Evolutionary conservation across 2,329 filamentous ascomycete genomes (phyloP), one percentile per base, ranked within the genome.

Genomic region (Aquanectria penicillioides): DNA sequence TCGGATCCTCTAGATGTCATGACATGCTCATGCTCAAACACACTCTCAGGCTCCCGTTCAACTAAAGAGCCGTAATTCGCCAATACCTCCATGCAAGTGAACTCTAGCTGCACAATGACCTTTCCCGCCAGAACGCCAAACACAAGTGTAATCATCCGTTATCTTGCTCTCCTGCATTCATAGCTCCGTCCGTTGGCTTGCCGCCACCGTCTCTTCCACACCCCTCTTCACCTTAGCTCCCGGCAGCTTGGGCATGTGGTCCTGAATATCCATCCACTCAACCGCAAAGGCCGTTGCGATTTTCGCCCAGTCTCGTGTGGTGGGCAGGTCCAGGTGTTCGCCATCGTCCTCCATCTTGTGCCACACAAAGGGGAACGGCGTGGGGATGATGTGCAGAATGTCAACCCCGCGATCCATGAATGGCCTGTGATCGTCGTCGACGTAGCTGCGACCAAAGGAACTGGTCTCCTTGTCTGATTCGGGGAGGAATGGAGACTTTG

Each of bases 341-440:
- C 87, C 94, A 68, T 97, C 89, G 71, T 99, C 95, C 0, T 88
- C 79, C 69, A 93, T 87, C 1, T 82, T 89, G 77, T 99, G 95
- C 95, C 95, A 99, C 2, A 96, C 90, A 0, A 66, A 40, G 0
- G 94, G 94, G 72, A 98, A 98, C 0, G 89, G 89, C 4, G 81
- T 83, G 0, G 94, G 93, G 56, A 99, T 98, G 22, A 99, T 76
- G 77, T 99, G 95, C 57, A 99, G 75, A 13, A 98, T 83, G 23
- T 96, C 89, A 0, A 98, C 94, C 2, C 95, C 95, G 29, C 92
- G 86, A 29, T 80, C 80, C 83, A 98, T 87, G 69, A 99, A 99
- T 1, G 95, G 95, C 5, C 97, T 75, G 73, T 99, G 95, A 71
- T 99, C 95, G 72, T 99, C 95, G 62, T 88, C 83, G 9, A 97